phyloP scores from a whole-genome alignment of 208 protist genomes.

The Wallacemonas rigidus region DNA sequence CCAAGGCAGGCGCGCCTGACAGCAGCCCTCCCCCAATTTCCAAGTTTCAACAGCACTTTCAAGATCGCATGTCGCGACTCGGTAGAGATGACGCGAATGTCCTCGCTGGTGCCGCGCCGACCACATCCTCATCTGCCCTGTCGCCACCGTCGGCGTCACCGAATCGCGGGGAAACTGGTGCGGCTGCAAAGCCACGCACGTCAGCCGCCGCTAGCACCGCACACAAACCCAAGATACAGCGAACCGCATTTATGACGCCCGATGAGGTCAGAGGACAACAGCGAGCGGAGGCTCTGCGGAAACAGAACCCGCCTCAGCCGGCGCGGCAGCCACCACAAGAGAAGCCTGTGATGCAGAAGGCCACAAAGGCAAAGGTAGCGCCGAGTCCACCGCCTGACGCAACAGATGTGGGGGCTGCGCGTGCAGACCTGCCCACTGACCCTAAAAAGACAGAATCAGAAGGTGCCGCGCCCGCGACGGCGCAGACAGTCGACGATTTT shows the following conservation, averaged over 20 bases:
- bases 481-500: slow-evolving; percentile 7
- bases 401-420: too few species aligned
- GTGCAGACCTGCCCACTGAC: too few species aligned
- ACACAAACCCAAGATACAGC: neutral
- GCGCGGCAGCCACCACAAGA: neutral
- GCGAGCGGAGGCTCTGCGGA: neutral
- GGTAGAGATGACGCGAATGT: slow-evolving; percentile 62
- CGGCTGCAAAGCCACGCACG: neutral
- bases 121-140: neutral
- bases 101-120: slow-evolving; percentile 26
- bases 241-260: slow-evolving; percentile 1
- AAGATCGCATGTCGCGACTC: slow-evolving; percentile 53
- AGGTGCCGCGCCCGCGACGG: neutral
- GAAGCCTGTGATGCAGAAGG: neutral
- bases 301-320: neutral
- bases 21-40: slow-evolving; percentile 18
- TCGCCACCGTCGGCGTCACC: too few species aligned
- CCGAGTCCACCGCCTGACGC: too few species aligned
- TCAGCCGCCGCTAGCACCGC: neutral
- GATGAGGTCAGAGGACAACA: neutral
- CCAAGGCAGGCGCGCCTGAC: slow-evolving; percentile 7
- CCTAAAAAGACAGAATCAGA: too few species aligned
- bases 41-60: slow-evolving; percentile 69
- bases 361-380: too few species aligned
- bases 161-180: too few species aligned